A percentile compares a stretch with the other conserved stretches of the same genome.
These are phyloP conservation scores for Moesziomyces globuligerus DNA, from an alignment of 1,284 basidiomycete species.

Conservation along the genomic window DNA sequence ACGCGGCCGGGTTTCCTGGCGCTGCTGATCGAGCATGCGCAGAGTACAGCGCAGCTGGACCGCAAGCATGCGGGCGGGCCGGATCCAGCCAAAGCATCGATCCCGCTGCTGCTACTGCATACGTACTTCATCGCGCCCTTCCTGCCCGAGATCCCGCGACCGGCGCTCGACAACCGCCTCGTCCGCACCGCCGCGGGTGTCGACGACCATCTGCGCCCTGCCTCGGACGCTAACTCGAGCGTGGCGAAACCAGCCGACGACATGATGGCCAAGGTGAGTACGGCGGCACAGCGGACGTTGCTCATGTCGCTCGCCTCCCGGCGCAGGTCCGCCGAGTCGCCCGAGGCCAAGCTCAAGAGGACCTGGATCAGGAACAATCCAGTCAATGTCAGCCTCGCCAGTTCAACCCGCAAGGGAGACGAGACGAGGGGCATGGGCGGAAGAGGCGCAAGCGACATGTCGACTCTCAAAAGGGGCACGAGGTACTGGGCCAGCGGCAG, in stretches of 20 bases:
- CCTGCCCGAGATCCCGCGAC: slow-evolving; percentile 39
- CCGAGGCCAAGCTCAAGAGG: slow-evolving; percentile 34
- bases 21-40: slow-evolving; percentile 55
- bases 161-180: slow-evolving; percentile 27
- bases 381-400: slow-evolving; percentile 33
- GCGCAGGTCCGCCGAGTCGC: slow-evolving; percentile 19
- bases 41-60: slow-evolving; percentile 27
- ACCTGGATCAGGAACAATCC: slow-evolving; percentile 44
- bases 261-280: slow-evolving; percentile 21
- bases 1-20: slow-evolving; percentile 51
- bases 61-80: slow-evolving; percentile 18
- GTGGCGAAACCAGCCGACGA: background rate
- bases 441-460: slow-evolving; percentile 21
- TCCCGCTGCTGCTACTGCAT: slow-evolving; percentile 51
- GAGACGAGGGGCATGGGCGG: slow-evolving; percentile 2
- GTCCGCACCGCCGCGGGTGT: slow-evolving; percentile 27
- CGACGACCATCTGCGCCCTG: slow-evolving; percentile 17
- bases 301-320: slow-evolving; percentile 37
- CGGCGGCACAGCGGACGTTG: slow-evolving; percentile 33
- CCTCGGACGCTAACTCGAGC: background rate
- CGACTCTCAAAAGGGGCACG: slow-evolving; percentile 34
- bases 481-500: slow-evolving; percentile 52
- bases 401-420: background rate
- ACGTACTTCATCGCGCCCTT: slow-evolving; percentile 62
- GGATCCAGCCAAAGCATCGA: slow-evolving; percentile 30